Conservation (phyloP, 371 early-diverging fungal genomes). For the Dipsacomyces acuminosporus region DNA sequence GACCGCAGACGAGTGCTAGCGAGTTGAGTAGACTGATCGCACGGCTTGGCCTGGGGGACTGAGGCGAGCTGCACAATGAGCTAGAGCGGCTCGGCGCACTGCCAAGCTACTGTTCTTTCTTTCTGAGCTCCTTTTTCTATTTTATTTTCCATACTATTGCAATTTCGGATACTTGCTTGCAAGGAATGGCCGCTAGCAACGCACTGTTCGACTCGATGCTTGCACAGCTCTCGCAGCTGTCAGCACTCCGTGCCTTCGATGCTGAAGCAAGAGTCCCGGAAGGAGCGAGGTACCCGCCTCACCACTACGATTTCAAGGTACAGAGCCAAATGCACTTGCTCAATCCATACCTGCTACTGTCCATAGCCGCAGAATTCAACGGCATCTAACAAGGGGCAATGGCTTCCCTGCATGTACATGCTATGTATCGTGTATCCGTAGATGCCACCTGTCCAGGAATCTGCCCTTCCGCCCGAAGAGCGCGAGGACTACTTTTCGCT, state of each 20-base stretch:
- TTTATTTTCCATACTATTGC: background rate
- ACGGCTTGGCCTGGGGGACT: too few species aligned
- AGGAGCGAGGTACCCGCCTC: conserved; percentile 22
- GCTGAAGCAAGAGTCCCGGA: conserved; percentile 22
- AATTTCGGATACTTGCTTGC: background rate
- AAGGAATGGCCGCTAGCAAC: background rate
- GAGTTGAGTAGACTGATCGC: too few species aligned
- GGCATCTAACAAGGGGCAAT: too few species aligned
- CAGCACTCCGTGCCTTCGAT: conserved; percentile 6
- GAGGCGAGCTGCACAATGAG: too few species aligned
- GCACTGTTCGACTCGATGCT: conserved; percentile 31
- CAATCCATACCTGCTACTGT: too few species aligned
- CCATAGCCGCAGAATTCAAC: too few species aligned
- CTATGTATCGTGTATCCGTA: conserved; percentile 1
- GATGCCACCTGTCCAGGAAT: conserved; percentile 24
- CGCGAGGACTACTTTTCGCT: conserved; percentile 36
- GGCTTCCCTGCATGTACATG: too few species aligned
- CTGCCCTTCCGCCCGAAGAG: conserved; percentile 10
- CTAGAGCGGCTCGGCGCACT: too few species aligned
- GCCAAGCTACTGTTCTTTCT: too few species aligned
- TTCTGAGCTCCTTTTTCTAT: too few species aligned
- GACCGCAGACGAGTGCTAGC: too few species aligned
- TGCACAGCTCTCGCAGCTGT: conserved; percentile 34
- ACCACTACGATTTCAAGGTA: conserved; percentile 31
- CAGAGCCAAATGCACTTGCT: background rate